Conservation (phyloP, 2,329 filamentous ascomycete species). For the Arachnopeziza araneosa region DNA sequence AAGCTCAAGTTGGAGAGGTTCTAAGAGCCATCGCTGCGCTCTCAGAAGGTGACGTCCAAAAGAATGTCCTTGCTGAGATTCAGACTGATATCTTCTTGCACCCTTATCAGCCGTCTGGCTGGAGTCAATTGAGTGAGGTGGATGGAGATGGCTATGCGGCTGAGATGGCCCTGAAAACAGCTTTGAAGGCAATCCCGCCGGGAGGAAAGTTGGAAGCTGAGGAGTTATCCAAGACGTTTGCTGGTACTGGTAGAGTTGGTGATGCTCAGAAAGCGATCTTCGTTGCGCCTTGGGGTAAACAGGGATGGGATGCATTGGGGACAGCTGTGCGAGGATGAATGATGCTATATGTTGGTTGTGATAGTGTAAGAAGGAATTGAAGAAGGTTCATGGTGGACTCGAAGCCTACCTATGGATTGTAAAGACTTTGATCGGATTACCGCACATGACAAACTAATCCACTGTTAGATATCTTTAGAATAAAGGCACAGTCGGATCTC, state of each 20-base stretch:
- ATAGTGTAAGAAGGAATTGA: too few relatives aligned
- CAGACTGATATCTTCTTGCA: conserved; percentile 75
- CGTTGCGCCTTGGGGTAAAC: conserved; percentile 67
- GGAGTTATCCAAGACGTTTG: conserved; percentile 68
- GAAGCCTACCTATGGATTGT: too few relatives aligned
- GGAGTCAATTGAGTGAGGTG: conserved; percentile 65
- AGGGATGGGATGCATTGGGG: conserved; percentile 27
- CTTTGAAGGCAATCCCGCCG: conserved; percentile 67
- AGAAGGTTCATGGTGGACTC: too few relatives aligned
- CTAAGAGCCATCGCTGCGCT: conserved; percentile 67
- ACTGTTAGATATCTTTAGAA: too few relatives aligned
- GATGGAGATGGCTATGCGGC: conserved; percentile 50
- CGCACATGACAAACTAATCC: too few relatives aligned
- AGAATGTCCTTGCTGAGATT: conserved; percentile 56
- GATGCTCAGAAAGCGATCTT: conserved; percentile 75
- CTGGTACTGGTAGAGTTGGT: conserved; percentile 62
- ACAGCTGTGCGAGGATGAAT: not conserved
- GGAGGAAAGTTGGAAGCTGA: conserved; percentile 60
- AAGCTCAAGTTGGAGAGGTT: conserved; percentile 66
- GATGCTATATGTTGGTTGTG: not conserved
- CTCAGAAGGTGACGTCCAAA: conserved; percentile 41
- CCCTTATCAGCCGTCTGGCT: conserved; percentile 73
- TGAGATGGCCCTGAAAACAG: conserved; percentile 78
- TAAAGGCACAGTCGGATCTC: too few relatives aligned
- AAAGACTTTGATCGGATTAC: too few relatives aligned